phyloP scores from a whole-genome alignment of 495 filamentous ascomycete genomes.

The Umbilicaria muhlenbergii region DNA sequence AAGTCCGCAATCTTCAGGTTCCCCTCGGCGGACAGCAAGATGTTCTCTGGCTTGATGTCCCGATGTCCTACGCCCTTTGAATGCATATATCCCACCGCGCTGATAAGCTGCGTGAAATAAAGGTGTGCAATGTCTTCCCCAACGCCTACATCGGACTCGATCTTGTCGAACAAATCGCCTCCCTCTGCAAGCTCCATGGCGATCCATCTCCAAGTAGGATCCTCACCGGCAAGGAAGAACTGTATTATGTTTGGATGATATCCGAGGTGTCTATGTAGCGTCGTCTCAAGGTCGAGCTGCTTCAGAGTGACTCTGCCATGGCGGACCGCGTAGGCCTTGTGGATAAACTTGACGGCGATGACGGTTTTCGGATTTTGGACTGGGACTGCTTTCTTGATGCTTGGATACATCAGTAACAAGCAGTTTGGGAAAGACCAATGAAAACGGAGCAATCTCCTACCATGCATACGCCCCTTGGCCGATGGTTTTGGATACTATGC shows the following conservation, averaged over 20 bases:
- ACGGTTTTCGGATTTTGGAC: constrained; percentile 50
- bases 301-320: constrained; percentile 78
- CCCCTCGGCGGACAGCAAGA: constrained; percentile 64
- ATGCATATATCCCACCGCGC: constrained; percentile 88
- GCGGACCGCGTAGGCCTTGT: constrained; percentile 82
- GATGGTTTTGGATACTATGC: constrained; percentile 90
- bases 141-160: constrained; percentile 90
- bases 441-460: constrained; percentile 30
- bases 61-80: constrained; percentile 78
- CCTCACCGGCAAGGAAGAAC: constrained; percentile 77
- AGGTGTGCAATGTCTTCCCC: constrained; percentile 86
- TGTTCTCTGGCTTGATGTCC: constrained; percentile 87
- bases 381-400: constrained; percentile 87
- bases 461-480: constrained; percentile 94
- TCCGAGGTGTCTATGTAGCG: constrained; percentile 71
- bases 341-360: constrained; percentile 93
- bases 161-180: constrained; percentile 97
- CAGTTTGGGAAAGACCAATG: constrained; percentile 5
- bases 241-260: constrained; percentile 87
- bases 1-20: constrained; percentile 96
- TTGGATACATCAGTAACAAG: constrained; percentile 19
- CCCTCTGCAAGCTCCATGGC: constrained; percentile 95
- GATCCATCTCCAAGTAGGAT: constrained; percentile 88
- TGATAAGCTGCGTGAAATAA: constrained; percentile 86
- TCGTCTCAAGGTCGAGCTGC: constrained; percentile 78